Base-by-base conservation (phyloP, 1,284 basidiomycete species). In the Taiwanofungus camphoratus region DNA sequence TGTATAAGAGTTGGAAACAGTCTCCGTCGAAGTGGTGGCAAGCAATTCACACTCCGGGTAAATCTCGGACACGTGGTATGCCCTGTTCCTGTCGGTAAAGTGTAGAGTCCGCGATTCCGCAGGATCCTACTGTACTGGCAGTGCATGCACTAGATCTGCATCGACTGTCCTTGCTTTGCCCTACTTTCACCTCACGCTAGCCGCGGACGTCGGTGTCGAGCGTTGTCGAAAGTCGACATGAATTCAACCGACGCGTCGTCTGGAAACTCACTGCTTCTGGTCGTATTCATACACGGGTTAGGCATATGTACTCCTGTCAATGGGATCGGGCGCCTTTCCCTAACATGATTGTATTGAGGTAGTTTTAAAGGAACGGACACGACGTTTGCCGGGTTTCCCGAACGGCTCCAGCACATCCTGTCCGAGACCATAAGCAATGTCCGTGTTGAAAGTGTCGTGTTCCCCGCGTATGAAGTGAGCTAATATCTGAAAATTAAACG, bases 381-480 rank as follows among this genome's bases (percentile, higher is more conserved):
- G 9, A 90, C 89, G 0, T 93, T 93, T 51, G 71, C 66, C 38
- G 71, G 74, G 48, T 92, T 92, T 49, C 90, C 89, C 1, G 66
- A 77, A 51, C 75, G 92, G 36, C 67, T 97, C 19, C 75, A 78
- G 37, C 87, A 94, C 57, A 68, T 94, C 29, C 69, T 96, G 4
- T 63, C 75, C 1, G 74, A 82, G 52, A 77, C 74, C 1, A 64
- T 82, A 15, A 56, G 62, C 4, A 63, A 75, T 42, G 63, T 81
- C 2, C 58, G 61, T 15, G 82, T 91, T 6, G 82, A 92, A 59
- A 86, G 79, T 40, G 65, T 84, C 11, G 73, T 92, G 5, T 97
- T 96, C 60, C 93, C 93, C 21, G 84, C 82, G 3, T 97, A 96
- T 57, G 89, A 96, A 71, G 91, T 87, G 45, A 53, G 71, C 32